Evolutionary conservation across 169 alveolate species (phyloP), one percentile per base, ranked within the genome.

Genomic region (Miamiensis avidus): DNA sequence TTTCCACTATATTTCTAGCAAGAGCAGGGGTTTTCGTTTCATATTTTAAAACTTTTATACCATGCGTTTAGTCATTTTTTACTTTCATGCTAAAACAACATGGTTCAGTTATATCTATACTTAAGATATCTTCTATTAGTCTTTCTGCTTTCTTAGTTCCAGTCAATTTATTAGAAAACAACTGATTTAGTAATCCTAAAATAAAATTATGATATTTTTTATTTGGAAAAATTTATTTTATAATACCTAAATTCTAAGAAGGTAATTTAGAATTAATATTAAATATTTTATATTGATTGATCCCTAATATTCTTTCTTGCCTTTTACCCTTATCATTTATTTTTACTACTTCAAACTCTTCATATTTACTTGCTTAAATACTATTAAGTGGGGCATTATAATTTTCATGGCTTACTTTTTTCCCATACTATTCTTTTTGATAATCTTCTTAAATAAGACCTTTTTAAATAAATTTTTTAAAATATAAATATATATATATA

Each of bases 321-420:
- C 91, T 89, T 84, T 90, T 94, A 34, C 95, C 95, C 84, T 92
- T 89, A 31, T 91, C 84, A 89, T 94, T 94, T 25, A 94, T 92
- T 87, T 94, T 94, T 29, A 91, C 81, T 0, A 94, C 95, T 25
- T 85, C 83, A 83, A 90, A 94, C 82, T 94, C 94, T 84, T 94
- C 91, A 64, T 91, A 88, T 73, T 87, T 91, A 27, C 93, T 89
- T 15, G 97, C 97, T 11, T 94, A 89, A n/a, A 93, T 86, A 28
- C 85, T 90, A 82, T 93, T 93, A 29, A 91, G 89, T 0, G 91
- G 90, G 81, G 90, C 92, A 27, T n/a, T n/a, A n/a, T 94, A 95
- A 30, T 89, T 86, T 27, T 78, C 83, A 76, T 85, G 77, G 34
- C 84, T 85, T 4, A 74, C 11, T 31, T 73, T 76, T 73, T 81